Evolutionary conservation across 257 asterid genomes (phyloP).

Genomic region (Prunella vulgaris): DNA sequence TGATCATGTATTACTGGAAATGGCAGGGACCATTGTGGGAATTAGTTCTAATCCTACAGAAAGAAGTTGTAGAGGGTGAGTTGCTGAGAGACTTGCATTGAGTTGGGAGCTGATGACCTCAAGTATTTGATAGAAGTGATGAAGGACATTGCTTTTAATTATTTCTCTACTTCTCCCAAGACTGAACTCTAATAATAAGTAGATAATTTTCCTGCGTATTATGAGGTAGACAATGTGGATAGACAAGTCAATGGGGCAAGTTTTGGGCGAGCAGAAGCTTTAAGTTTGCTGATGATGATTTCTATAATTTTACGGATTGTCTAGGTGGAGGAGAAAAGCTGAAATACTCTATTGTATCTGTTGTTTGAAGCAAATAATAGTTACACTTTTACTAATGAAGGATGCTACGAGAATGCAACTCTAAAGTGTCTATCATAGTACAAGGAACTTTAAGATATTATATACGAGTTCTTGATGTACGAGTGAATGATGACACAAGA

Average conservation of each 20-base stretch:
- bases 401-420: not conserved
- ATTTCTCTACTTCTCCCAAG: conserved; percentile 33
- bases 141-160: conserved; percentile 52
- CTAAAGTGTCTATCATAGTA: not conserved
- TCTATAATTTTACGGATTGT: not conserved
- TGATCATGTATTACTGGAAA: conserved; percentile 18
- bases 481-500: not conserved
- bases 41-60: conserved; percentile 44
- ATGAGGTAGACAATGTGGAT: not conserved
- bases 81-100: conserved; percentile 74
- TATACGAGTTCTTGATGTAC: not conserved
- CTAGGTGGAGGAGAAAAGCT: conserved; percentile 6
- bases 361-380: not conserved
- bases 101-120: conserved; percentile 57
- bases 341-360: not conserved
- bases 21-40: conserved; percentile 66
- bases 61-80: conserved; percentile 64
- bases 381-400: not conserved
- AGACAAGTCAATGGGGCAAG: not conserved
- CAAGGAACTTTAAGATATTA: not conserved
- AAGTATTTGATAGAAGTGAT: conserved; percentile 47
- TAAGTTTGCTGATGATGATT: not conserved
- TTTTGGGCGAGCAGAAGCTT: not conserved
- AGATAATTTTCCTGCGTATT: not conserved
- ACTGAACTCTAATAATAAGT: conserved; percentile 40